Percentiles rank a stretch among this genome's conserved stretches.
These are phyloP conservation scores for Fusarium bactridioides DNA, from an alignment of 2,329 filamentous ascomycete species.

Conservation along the genomic window DNA sequence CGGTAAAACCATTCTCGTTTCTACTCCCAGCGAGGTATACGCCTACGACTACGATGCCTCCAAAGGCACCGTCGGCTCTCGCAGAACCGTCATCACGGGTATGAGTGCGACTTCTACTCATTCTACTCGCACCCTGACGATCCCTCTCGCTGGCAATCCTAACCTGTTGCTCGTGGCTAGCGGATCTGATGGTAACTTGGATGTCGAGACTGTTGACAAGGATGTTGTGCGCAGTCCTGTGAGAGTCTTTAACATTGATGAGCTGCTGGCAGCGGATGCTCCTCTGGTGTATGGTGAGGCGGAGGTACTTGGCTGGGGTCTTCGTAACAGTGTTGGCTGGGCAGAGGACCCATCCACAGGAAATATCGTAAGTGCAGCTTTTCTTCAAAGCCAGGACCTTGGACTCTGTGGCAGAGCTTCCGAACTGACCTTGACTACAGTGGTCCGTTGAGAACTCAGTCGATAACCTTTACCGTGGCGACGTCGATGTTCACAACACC, in stretches of 20 bases:
- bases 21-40: slow-evolving; percentile 9
- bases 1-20: slow-evolving; percentile 11
- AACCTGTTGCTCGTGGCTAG: slow-evolving; percentile 4
- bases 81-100: not conserved
- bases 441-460: slow-evolving; percentile 15
- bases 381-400: too few relatives aligned
- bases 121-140: not conserved
- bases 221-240: slow-evolving; percentile 4
- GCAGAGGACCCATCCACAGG: slow-evolving; percentile 3
- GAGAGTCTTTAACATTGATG: not conserved
- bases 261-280: not conserved
- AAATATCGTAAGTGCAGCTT: not conserved
- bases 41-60: slow-evolving; percentile 10
- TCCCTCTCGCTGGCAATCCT: slow-evolving; percentile 1
- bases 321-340: slow-evolving; percentile 13
- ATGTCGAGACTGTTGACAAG: not conserved
- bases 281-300: not conserved
- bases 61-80: not conserved
- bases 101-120: slow-evolving; percentile 10
- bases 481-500: not conserved
- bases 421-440: not conserved
- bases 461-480: slow-evolving; percentile 6
- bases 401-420: not conserved
- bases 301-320: not conserved
- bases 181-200: slow-evolving; percentile 4